Percentiles rank a stretch among this genome's conserved stretches.
Conservation (phyloP, 169 alveolate species). For the Perkinsus marinus region DNA sequence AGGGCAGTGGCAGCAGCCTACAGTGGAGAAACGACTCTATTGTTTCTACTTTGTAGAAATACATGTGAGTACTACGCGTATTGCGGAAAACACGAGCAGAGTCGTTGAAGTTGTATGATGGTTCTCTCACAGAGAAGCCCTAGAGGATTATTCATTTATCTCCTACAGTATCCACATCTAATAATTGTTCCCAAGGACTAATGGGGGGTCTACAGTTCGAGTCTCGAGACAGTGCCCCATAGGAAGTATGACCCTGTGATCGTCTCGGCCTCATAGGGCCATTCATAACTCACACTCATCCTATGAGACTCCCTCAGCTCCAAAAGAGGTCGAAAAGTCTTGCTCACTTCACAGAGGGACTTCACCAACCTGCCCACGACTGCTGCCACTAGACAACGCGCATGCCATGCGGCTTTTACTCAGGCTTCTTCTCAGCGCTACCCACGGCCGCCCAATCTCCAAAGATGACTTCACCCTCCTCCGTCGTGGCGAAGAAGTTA, state of each 20-base stretch:
- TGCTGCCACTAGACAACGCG: background rate
- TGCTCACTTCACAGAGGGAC: background rate
- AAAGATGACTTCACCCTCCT: background rate
- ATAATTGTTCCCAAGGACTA: no score
- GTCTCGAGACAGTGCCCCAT: no score
- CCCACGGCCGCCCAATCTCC: background rate
- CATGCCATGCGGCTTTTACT: background rate
- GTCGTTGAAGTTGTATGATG: no score
- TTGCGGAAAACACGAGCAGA: no score
- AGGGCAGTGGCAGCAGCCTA: background rate
- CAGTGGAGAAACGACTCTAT: background rate
- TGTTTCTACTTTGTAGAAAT: no score
- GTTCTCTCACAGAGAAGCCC: no score
- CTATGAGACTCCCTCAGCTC: background rate
- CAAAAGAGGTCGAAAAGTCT: background rate
- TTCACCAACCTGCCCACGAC: background rate
- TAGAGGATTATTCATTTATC: no score
- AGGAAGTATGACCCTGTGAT: no score
- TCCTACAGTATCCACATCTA: no score
- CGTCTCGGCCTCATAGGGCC: background rate
- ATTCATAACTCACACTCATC: background rate
- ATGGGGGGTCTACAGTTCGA: no score
- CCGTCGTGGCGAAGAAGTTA: background rate
- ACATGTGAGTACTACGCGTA: no score
- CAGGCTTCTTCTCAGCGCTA: background rate